A percentile compares a stretch with the other conserved stretches of the same genome.
Conservation (phyloP, 352 stramenopile genomes). For the Phytophthora capsici region DNA sequence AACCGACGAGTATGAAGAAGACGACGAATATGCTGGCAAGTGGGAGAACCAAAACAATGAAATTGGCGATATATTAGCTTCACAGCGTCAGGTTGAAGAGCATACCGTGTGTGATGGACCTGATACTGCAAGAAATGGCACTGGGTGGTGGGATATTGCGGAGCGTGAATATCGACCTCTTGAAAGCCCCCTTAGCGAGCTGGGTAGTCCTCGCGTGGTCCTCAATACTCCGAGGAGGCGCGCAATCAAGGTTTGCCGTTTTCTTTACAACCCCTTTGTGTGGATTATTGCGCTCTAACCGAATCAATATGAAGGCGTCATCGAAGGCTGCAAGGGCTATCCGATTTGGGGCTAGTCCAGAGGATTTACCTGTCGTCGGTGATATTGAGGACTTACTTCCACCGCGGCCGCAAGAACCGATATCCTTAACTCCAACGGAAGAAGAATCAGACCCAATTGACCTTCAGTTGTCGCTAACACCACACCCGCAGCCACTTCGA, state of each 20-base stretch:
- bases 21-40: slow-evolving; percentile 27
- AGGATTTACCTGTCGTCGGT: slow-evolving; percentile 48
- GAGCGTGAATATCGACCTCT: slow-evolving; percentile 32
- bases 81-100: slow-evolving; percentile 48
- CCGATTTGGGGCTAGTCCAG: slow-evolving; percentile 25
- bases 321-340: slow-evolving; percentile 19
- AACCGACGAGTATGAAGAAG: slow-evolving; percentile 26
- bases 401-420: slow-evolving; percentile 43
- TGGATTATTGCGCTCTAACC: slow-evolving; percentile 5
- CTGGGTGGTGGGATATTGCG: slow-evolving; percentile 65
- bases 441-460: slow-evolving; percentile 65
- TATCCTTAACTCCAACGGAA: slow-evolving; percentile 19
- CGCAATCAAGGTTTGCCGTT: slow-evolving; percentile 35
- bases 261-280: neutral
- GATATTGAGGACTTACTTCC: slow-evolving; percentile 76
- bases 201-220: slow-evolving; percentile 56
- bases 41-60: slow-evolving; percentile 45
- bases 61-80: slow-evolving; percentile 75
- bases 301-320: slow-evolving; percentile 23
- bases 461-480: slow-evolving; percentile 51
- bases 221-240: slow-evolving; percentile 17
- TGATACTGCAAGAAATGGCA: slow-evolving; percentile 16
- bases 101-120: slow-evolving; percentile 2
- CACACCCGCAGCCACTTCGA: slow-evolving; percentile 40
- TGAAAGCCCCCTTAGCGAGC: slow-evolving; percentile 49